Base-by-base conservation (phyloP, 2,329 filamentous ascomycete species). In the Clonostachys sp. region DNA sequence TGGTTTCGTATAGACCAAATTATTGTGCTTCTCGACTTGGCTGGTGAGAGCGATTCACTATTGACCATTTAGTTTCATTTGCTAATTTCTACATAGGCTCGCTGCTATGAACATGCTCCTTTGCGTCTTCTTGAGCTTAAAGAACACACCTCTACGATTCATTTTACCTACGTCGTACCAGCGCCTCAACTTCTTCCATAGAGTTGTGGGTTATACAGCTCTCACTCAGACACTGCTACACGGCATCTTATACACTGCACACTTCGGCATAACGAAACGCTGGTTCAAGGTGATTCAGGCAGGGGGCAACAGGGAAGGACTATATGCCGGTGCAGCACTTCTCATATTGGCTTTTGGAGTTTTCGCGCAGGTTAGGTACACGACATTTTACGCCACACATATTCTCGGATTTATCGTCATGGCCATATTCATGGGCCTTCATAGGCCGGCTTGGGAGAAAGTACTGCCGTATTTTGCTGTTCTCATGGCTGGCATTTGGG, bases 361-460 rank as follows among this genome's bases (percentile, higher is more conserved):
- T 42, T 71, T 43, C 55, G 51, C 64, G 36, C 62, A 62, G 39
- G 51, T 63, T n/a, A 62, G 65, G 43, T 78, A 78, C 47, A 73
- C 77, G 49, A 48, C 68, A 2, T 78, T 77, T 53, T 75, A 73
- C 43, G 52, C 71, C 18, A 60, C 67, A 14, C 73, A 78, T 45
- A 54, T 77, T 5, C 35, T 56, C 3, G 65, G 71, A 13, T 74
- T 71, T 42, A 51, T 72, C 3, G 53, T 70, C 5, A 64, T 68
- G 5, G 58, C 74, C 12, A 53, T 72, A 14, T 63, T 67, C 8
- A 54, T 72, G 6, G 68, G 61, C 0, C 57, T 75, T 12, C 75
- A 79, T 48, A 66, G 71, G 6, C 74, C 74, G 0, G 54, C 60
- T 51, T 74, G 49, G 54, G 61, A 17, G 36, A 60, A 69, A 48